Percentiles rank a stretch among this genome's conserved stretches.
These are phyloP conservation scores for Austropuccinia psidii DNA, from an alignment of 1,284 basidiomycete species.

Conservation along the genomic window DNA sequence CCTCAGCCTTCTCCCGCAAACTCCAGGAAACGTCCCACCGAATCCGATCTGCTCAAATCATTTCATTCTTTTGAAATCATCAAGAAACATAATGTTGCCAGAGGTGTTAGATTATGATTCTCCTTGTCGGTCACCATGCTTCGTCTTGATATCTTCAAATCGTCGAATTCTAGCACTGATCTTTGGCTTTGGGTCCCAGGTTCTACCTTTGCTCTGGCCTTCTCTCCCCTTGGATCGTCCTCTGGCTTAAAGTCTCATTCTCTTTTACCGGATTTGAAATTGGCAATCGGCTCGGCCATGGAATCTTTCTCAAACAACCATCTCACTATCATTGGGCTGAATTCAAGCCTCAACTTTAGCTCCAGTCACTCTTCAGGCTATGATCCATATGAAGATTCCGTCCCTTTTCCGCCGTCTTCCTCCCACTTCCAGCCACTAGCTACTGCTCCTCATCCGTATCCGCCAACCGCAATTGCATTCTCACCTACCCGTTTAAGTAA, in stretches of 20 bases:
- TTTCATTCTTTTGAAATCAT: no score
- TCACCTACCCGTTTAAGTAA: conserved; percentile 22
- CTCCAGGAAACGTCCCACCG: no score
- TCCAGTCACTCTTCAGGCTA: background rate
- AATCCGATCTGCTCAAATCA: no score
- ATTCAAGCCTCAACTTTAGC: background rate
- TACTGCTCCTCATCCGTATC: conserved; percentile 31
- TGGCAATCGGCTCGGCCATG: conserved; percentile 16
- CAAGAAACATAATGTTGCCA: no score
- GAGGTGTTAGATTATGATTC: no score
- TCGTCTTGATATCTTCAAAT: no score
- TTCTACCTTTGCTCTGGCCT: conserved; percentile 25
- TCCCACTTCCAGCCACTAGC: conserved; percentile 17
- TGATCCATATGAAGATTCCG: conserved; percentile 23
- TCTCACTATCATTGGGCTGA: conserved; percentile 27
- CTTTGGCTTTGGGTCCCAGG: no score
- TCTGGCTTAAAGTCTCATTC: conserved; percentile 16
- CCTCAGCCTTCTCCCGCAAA: no score
- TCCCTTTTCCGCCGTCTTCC: background rate
- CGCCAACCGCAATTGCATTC: conserved; percentile 23
- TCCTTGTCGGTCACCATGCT: no score
- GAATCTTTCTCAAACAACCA: conserved; percentile 25
- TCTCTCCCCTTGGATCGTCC: conserved; percentile 17
- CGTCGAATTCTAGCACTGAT: no score
- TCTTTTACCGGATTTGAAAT: conserved; percentile 19